Evolutionary conservation across 106 monocot species (phyloP), one percentile per base, ranked within the genome.

Genomic region (Cymbidium sinense): DNA sequence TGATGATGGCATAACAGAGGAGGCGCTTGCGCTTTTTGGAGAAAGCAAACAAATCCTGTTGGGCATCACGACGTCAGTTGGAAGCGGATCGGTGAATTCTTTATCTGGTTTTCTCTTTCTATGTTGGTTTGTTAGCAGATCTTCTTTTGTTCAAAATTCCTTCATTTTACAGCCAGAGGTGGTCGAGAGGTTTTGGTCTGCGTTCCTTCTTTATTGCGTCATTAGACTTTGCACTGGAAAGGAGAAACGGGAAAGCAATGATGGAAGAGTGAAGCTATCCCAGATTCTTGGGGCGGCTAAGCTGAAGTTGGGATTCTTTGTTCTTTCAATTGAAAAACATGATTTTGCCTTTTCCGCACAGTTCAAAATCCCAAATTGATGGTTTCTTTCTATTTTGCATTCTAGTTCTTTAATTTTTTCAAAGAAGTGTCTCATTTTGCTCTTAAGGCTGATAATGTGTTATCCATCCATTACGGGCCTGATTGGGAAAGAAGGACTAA

Each of bases 401-500:
- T 61, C 2, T 73, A 96, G 93, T 41, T 64, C 80, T 70, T 76
- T 82, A 30, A 85, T 83, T 96, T 96, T 78, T 87, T 94, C 80
- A 90, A 92, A 70, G 98, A 98, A 82, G 81, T 87, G 36, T 85
- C 88, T 7, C 92, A 88, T 50, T 90, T 94, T 79, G 50, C 82
- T 78, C 85, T 90, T 20, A 98, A 92, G 81, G 79, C 77, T 35
- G 90, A 85, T 23, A 78, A 76, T 50, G 64, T 92, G 54, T 61
- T 94, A 34, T 69, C 70, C 25, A 67, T 75, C 8, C n/a, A 78
- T 5, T 92, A 90, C 83, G 92, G 86, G 29, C 79, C 85, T 37
- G 87, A 94, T 79, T 98, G 94, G 94, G 94, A 94, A 78, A 90
- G 79, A 77, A 87, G 77, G 72, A 81, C 90, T 2, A 88, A 90